phyloP scores from a whole-genome alignment of 805 yeast genomes.

The Metschnikowia lunata region DNA sequence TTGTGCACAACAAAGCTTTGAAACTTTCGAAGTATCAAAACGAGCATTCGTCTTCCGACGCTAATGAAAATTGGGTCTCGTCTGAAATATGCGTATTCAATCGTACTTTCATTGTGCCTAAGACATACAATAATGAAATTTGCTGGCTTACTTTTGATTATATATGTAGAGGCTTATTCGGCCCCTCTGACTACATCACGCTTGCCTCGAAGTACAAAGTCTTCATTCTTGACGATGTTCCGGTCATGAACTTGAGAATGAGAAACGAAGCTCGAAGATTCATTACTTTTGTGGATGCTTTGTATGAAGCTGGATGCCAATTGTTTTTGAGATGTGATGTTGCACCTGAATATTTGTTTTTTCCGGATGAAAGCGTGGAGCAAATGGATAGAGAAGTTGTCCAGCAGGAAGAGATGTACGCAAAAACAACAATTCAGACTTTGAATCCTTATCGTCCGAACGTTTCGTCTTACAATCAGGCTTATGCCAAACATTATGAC shows the following conservation, averaged over 20 bases:
- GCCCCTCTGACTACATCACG: conserved; percentile 68
- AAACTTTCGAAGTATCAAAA: conserved; percentile 4
- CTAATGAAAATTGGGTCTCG: conserved; percentile 15
- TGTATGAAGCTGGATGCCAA: conserved; percentile 64
- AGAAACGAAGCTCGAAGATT: conserved; percentile 67
- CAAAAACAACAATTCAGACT: conserved; percentile 57
- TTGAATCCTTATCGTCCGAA: conserved; percentile 68
- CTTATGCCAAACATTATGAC: conserved; percentile 24
- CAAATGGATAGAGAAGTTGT: conserved; percentile 39
- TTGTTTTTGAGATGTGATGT: conserved; percentile 50
- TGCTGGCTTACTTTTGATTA: conserved; percentile 50
- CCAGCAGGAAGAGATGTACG: conserved; percentile 66
- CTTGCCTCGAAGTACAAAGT: conserved; percentile 57
- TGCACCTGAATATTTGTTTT: conserved; percentile 51
- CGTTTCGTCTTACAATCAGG: conserved; percentile 56
- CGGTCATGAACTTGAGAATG: conserved; percentile 50
- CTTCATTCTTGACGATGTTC: conserved; percentile 57
- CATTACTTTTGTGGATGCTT: conserved; percentile 62
- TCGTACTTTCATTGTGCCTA: conserved; percentile 45
- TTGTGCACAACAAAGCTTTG: conserved; percentile 25
- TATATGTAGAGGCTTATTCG: conserved; percentile 52
- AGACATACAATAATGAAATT: conserved; percentile 32
- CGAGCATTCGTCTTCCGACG: neutral
- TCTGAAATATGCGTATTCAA: conserved; percentile 50
- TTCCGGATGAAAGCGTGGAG: conserved; percentile 43